A percentile compares a stretch with the other conserved stretches of the same genome.
phyloP scores from a whole-genome alignment of 2,329 filamentous ascomycete genomes.

The Xylariomycetidae sp. region DNA sequence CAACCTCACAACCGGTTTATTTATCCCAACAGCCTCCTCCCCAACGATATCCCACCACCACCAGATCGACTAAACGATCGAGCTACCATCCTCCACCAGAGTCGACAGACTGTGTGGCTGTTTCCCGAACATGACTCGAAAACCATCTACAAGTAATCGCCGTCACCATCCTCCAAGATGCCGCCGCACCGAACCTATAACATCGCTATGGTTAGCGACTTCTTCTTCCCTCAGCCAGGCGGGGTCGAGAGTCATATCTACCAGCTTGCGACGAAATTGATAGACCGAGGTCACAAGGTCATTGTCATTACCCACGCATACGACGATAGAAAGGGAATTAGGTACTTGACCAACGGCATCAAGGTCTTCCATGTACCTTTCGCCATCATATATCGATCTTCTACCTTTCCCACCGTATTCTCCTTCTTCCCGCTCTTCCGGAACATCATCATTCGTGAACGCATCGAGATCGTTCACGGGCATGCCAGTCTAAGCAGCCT shows the following conservation, averaged over 20 bases:
- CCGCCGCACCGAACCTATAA: constrained; percentile 58
- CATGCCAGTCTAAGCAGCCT: constrained; percentile 90
- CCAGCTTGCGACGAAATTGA: constrained; percentile 91
- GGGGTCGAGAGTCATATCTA: constrained; percentile 98
- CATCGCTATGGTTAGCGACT: constrained; percentile 94
- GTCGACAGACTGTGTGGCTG: no score
- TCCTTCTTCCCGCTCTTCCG: constrained; percentile 98
- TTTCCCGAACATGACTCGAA: constrained; percentile 16
- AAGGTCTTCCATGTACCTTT: constrained; percentile 99
- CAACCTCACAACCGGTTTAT: no score
- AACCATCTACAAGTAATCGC: constrained; percentile 3
- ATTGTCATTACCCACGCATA: constrained; percentile 97
- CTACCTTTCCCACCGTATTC: constrained; percentile 94
- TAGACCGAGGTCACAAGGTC: constrained; percentile 96
- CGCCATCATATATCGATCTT: constrained; percentile 87
- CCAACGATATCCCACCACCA: no score
- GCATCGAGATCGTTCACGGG: constrained; percentile 97
- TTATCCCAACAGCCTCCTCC: no score
- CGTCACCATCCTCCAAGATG: constrained; percentile 33
- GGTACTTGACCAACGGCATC: constrained; percentile 94
- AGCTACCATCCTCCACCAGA: no score
- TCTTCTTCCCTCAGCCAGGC: constrained; percentile 97
- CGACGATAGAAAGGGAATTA: constrained; percentile 81
- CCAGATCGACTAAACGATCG: no score
- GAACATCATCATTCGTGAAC: constrained; percentile 90